Base-by-base conservation (phyloP, 2,329 filamentous ascomycete genomes). In the Fusarium sp. region DNA sequence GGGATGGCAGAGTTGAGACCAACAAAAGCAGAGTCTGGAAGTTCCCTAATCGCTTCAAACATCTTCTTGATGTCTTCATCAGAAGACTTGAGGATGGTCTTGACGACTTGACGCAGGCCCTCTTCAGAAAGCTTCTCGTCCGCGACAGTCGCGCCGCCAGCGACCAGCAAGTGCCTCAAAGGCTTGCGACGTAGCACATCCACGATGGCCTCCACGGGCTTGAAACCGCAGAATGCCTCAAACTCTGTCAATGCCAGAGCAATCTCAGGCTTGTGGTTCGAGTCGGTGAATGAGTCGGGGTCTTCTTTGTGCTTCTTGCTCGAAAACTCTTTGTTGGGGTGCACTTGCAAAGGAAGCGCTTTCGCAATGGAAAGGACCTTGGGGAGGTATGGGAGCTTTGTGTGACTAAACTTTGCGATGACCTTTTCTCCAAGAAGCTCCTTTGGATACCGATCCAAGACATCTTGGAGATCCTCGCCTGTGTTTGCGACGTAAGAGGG, bases 211-310 rank as follows among this genome's bases (percentile, higher is more conserved):
- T 82, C 78, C 0, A 93, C 83, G 0, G 92, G 90, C 78, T 94
- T 95, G 85, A 91, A 95, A 7, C 93, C 93, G 11, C 91, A 91
- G 75, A 95, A 95, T 0, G 93, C 90, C 80, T 95, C 93, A 76
- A 95, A 95, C 25, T 90, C 88, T 14, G 88, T 87, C 1, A 95
- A 83, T 0, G 93, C 93, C 1, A 95, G 85, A 1, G 93, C 93
- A 63, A 95, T 95, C 79, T 95, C 93, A 1, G 93, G 93, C 82
- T 95, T 95, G 85, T 95, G 93, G 80, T 95, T 95, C 4, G 88
- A 84, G 74, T 95, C 93, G 2, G 89, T 89, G 80, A 93, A 95
- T 66, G 90, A 88, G 3, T 89, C 82, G 0, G 93, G 92, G 63
- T 94, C 86, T 73, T 90, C 80, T 63, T 87, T 80, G 82, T 95